Conservation (phyloP, 2,329 filamentous ascomycete species). For the Thermoascus crustaceus region DNA sequence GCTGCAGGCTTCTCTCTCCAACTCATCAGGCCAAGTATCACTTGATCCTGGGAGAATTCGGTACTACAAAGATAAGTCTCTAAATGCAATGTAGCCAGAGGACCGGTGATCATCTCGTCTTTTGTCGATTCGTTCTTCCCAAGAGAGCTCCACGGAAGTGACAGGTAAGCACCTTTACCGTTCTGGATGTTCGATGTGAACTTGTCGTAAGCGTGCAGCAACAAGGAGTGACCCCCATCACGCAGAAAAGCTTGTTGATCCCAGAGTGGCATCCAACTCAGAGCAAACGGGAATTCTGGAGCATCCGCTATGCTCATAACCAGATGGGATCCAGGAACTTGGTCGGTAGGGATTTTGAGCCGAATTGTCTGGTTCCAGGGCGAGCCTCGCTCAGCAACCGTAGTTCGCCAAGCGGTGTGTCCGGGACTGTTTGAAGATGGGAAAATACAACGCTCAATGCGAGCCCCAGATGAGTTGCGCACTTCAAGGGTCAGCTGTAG, state of each 20-base stretch:
- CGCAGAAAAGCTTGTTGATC: constrained; percentile 80
- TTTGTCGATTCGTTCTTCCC: constrained; percentile 59
- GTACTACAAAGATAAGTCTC: constrained; percentile 91
- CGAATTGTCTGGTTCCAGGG: constrained; percentile 84
- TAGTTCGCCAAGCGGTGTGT: constrained; percentile 80
- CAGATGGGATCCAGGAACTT: constrained; percentile 75
- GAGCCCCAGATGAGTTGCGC: constrained; percentile 65
- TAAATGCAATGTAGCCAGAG: constrained; percentile 68
- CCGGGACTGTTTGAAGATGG: constrained; percentile 72
- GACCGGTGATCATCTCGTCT: constrained; percentile 65
- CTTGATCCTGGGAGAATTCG: constrained; percentile 83
- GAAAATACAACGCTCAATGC: constrained; percentile 81
- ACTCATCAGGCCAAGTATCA: constrained; percentile 71
- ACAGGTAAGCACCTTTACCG: constrained; percentile 80
- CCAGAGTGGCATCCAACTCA: constrained; percentile 92
- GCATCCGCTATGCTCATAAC: constrained; percentile 85
- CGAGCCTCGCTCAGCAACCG: constrained; percentile 68
- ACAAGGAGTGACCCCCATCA: constrained; percentile 71
- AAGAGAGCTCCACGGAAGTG: constrained; percentile 67
- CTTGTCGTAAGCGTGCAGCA: constrained; percentile 89
- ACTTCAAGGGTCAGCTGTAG: constrained; percentile 87
- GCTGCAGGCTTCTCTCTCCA: constrained; percentile 72
- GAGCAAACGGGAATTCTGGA: constrained; percentile 78
- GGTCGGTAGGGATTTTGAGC: constrained; percentile 66
- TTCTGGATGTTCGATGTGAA: constrained; percentile 63